Conservation (phyloP, 768 basidiomycete genomes). For the Austroboletus eburneus region DNA sequence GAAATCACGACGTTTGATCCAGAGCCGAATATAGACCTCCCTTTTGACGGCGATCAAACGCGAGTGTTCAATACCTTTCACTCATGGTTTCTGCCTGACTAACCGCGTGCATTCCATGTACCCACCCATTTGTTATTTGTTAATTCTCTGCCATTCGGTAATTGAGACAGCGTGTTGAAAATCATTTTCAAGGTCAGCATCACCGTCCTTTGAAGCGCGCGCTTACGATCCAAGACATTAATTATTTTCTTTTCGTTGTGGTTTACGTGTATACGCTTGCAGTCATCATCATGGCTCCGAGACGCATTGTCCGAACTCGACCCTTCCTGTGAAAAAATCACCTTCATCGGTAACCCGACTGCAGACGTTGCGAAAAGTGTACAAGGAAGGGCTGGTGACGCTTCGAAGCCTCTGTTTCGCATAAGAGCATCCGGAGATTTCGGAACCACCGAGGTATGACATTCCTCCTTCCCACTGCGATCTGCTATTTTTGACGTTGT, state of each 20-base stretch:
- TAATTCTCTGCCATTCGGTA: neutral
- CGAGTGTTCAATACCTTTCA: conserved; percentile 23
- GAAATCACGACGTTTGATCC: conserved; percentile 84
- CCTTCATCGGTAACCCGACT: conserved; percentile 74
- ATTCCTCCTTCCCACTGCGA: neutral
- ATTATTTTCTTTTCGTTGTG: neutral
- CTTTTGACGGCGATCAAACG: conserved; percentile 68
- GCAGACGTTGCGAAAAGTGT: conserved; percentile 17
- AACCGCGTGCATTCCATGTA: conserved; percentile 1
- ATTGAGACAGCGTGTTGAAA: conserved; percentile 55
- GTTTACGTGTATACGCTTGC: conserved; percentile 12
- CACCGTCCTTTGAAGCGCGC: neutral
- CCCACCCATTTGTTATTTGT: neutral
- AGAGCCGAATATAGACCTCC: conserved; percentile 75
- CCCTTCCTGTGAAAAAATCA: conserved; percentile 79
- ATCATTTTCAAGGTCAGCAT: conserved; percentile 75
- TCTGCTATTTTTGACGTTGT: neutral
- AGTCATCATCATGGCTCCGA: conserved; percentile 84
- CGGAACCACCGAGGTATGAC: conserved; percentile 75
- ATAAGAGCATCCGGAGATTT: conserved; percentile 80
- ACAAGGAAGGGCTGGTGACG: conserved; percentile 10
- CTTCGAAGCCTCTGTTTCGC: conserved; percentile 59
- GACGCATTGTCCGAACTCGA: conserved; percentile 92
- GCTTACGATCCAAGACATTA: neutral
- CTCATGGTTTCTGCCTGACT: conserved; percentile 6